Percentiles rank a stretch among this genome's conserved stretches.
phyloP scores from a whole-genome alignment of 805 yeast species.

The Kuraishia molischiana region DNA sequence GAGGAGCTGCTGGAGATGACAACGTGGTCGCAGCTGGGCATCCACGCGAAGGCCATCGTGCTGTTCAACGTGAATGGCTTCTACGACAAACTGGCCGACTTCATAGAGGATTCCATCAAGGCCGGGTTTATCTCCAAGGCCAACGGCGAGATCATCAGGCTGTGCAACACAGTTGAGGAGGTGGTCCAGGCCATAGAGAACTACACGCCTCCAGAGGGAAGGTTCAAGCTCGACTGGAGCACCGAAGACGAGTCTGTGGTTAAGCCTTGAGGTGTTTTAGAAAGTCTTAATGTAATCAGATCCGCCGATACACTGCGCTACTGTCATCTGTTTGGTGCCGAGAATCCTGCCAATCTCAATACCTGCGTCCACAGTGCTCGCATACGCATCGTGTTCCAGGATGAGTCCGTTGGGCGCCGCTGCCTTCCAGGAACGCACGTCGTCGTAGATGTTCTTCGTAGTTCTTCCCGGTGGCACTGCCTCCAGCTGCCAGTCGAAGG shows the following conservation, averaged over 20 bases:
- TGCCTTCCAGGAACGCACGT: conserved; percentile 43
- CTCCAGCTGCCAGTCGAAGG: conserved; percentile 81
- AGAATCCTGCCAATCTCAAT: conserved; percentile 45
- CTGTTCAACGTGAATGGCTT: conserved; percentile 73
- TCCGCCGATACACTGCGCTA: conserved; percentile 70
- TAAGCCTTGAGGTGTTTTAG: conserved; percentile 1
- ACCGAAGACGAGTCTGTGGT: conserved; percentile 7
- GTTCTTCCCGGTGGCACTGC: conserved; percentile 33
- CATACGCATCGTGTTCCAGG: conserved; percentile 77
- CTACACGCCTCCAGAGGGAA: conserved; percentile 60
- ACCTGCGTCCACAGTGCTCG: conserved; percentile 60
- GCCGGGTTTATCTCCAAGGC: conserved; percentile 60
- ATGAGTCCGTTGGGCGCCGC: conserved; percentile 46
- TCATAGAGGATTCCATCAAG: conserved; percentile 48
- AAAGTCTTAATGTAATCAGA: conserved; percentile 41
- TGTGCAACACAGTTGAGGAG: conserved; percentile 61
- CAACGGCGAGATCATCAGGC: conserved; percentile 59
- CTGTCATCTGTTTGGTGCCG: conserved; percentile 58
- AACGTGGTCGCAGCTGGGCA: conserved; percentile 86
- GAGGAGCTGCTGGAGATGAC: conserved; percentile 87
- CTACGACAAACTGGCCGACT: conserved; percentile 58
- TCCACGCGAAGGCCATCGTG: conserved; percentile 75
- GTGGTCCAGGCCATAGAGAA: conserved; percentile 51
- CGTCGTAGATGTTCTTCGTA: conserved; percentile 41
- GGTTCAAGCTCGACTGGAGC: conserved; percentile 67